phyloP scores from a whole-genome alignment of 1,139 yeast genomes.

The Kurtzmaniella natalensis region DNA sequence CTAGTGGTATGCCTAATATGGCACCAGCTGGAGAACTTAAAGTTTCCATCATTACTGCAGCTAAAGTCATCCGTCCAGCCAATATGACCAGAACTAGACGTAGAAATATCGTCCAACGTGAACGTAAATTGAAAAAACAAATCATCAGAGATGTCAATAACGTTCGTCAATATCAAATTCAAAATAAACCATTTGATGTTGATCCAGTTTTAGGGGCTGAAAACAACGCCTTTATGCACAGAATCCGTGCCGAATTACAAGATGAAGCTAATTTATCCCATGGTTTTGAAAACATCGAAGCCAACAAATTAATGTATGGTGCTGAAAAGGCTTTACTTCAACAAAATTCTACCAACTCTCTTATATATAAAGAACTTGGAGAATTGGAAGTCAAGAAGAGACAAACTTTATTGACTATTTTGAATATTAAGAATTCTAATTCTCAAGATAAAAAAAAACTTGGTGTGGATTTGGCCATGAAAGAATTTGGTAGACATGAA shows the following conservation, averaged over 20 bases:
- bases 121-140: conserved; percentile 39
- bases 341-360: conserved; percentile 25
- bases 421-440: conserved; percentile 69
- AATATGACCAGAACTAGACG: conserved; percentile 25
- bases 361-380: conserved; percentile 43
- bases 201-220: conserved; percentile 81
- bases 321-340: conserved; percentile 51
- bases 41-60: conserved; percentile 11
- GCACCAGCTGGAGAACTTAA: conserved; percentile 9
- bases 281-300: conserved; percentile 58
- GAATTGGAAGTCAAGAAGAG: conserved; percentile 56
- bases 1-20: conserved; percentile 1
- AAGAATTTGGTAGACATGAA: conserved; percentile 75
- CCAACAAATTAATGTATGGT: conserved; percentile 74
- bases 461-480: conserved; percentile 61
- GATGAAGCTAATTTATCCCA: conserved; percentile 59
- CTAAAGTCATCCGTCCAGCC: conserved; percentile 10
- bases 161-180: conserved; percentile 34
- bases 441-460: conserved; percentile 53
- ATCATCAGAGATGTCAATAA: conserved; percentile 44
- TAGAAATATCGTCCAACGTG: conserved; percentile 36
- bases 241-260: conserved; percentile 61
- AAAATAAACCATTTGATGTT: conserved; percentile 32
- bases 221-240: conserved; percentile 61
- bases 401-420: conserved; percentile 66